phyloP scores from a whole-genome alignment of 1,284 basidiomycete genomes.

The Trichosporon asahii region DNA sequence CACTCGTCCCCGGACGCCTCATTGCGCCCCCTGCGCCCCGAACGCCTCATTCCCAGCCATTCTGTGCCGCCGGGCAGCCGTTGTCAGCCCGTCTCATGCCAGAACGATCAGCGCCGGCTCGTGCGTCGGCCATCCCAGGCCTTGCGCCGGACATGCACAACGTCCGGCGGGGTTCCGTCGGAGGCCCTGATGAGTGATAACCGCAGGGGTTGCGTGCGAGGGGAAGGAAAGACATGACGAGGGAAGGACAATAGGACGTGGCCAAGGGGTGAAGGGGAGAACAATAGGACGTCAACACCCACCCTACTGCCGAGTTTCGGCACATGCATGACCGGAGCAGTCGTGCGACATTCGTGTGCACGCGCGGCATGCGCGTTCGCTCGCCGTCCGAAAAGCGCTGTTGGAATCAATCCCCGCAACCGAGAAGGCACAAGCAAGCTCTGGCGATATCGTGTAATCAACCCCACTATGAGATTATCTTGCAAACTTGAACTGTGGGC shows the following conservation, averaged over 20 bases:
- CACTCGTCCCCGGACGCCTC: not conserved
- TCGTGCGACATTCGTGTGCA: not conserved
- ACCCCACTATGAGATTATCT: conserved; percentile 1
- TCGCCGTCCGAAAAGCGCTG: not conserved
- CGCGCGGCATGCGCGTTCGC: not conserved
- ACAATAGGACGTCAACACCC: not conserved
- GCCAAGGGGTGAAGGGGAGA: not conserved
- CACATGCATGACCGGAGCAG: not conserved
- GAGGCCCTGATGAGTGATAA: not conserved
- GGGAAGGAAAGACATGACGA: not conserved
- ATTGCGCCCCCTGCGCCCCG: not conserved
- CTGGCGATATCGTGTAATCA: not conserved
- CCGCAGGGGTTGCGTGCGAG: not conserved
- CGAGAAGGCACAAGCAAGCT: not conserved
- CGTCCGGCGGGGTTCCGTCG: not conserved
- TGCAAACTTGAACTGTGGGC: not conserved
- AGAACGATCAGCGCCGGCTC: not conserved
- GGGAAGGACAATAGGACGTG: not conserved
- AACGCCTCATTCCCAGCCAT: conserved; percentile 2
- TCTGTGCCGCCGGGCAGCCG: not conserved
- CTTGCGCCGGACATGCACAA: not conserved
- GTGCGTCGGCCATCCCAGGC: not conserved
- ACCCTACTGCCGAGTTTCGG: not conserved
- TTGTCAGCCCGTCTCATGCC: not conserved
- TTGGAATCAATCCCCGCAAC: not conserved